Evolutionary conservation across 139 green algal genomes (phyloP).

Genomic region (Chlorella vulgaris): DNA sequence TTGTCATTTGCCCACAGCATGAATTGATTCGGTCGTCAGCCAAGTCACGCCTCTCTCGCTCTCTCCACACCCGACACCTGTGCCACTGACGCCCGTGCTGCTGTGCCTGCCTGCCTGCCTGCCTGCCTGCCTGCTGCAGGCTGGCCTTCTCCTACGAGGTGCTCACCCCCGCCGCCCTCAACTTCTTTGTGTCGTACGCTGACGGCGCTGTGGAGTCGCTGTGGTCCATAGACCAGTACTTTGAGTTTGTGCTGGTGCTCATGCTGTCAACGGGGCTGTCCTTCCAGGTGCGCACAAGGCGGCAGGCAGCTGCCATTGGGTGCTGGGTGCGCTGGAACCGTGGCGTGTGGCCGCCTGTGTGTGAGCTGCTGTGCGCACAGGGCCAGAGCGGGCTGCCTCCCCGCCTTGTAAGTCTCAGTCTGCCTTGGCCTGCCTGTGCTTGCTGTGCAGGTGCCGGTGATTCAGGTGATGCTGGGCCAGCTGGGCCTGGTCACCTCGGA

Average conservation of each 20-base stretch:
- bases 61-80: too few relatives aligned
- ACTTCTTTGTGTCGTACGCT: slow-evolving; percentile 97
- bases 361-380: too few relatives aligned
- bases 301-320: too few relatives aligned
- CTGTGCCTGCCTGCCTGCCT: neutral
- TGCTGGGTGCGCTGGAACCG: too few relatives aligned
- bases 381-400: too few relatives aligned
- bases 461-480: slow-evolving; percentile 97
- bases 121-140: slow-evolving; percentile 40
- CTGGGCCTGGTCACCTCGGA: slow-evolving; percentile 85
- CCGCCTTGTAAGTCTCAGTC: too few relatives aligned
- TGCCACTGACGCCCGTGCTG: too few relatives aligned
- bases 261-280: slow-evolving; percentile 95
- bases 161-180: slow-evolving; percentile 94
- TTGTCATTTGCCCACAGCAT: too few relatives aligned
- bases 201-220: slow-evolving; percentile 97
- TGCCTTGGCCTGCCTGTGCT: too few relatives aligned
- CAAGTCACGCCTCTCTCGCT: too few relatives aligned
- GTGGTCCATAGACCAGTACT: slow-evolving; percentile 99
- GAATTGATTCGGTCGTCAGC: too few relatives aligned
- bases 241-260: slow-evolving; percentile 98
- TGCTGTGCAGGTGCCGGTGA: slow-evolving; percentile 88
- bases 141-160: slow-evolving; percentile 96
- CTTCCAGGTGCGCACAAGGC: slow-evolving; percentile 84
- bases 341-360: too few relatives aligned